Percentiles rank a stretch among this genome's conserved stretches.
phyloP scores from a whole-genome alignment of 2,329 filamentous ascomycete species.

The Capronia americana region DNA sequence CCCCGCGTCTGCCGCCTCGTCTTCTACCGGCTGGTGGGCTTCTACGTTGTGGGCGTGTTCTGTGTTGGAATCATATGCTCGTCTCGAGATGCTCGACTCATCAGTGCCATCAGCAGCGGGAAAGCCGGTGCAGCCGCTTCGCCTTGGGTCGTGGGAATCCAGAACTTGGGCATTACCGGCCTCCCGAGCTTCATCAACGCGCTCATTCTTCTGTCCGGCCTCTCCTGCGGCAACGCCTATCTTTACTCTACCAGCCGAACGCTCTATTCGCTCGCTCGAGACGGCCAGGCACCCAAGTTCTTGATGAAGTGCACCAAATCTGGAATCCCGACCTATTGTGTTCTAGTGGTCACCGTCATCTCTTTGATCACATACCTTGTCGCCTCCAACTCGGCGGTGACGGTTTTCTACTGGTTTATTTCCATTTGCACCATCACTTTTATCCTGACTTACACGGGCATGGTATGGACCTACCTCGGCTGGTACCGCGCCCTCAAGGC shows the following conservation, averaged over 20 bases:
- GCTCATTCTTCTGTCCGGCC: conserved; percentile 73
- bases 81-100: conserved; percentile 66
- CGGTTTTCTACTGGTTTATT: conserved; percentile 74
- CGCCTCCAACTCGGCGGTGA: conserved; percentile 65
- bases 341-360: conserved; percentile 67
- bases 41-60: conserved; percentile 76
- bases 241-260: conserved; percentile 61
- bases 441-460: conserved; percentile 70
- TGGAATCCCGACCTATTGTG: conserved; percentile 71
- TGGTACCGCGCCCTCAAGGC: conserved; percentile 72
- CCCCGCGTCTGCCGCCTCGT: conserved; percentile 76
- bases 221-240: conserved; percentile 72
- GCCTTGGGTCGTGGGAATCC: conserved; percentile 75
- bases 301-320: conserved; percentile 64
- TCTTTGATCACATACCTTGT: conserved; percentile 74
- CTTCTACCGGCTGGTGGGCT: conserved; percentile 76
- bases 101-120: conserved; percentile 62
- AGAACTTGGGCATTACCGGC: conserved; percentile 64
- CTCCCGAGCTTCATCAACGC: conserved; percentile 76
- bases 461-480: conserved; percentile 71
- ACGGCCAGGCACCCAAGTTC: conserved; percentile 60
- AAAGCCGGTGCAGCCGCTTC: conserved; percentile 70
- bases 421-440: conserved; percentile 56
- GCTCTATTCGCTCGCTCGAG: conserved; percentile 55
- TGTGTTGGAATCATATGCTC: conserved; percentile 72